A percentile compares a stretch with the other conserved stretches of the same genome.
Evolutionary conservation across 805 yeast genomes (phyloP).

Genomic region (Saccharomycopsis amapae): DNA sequence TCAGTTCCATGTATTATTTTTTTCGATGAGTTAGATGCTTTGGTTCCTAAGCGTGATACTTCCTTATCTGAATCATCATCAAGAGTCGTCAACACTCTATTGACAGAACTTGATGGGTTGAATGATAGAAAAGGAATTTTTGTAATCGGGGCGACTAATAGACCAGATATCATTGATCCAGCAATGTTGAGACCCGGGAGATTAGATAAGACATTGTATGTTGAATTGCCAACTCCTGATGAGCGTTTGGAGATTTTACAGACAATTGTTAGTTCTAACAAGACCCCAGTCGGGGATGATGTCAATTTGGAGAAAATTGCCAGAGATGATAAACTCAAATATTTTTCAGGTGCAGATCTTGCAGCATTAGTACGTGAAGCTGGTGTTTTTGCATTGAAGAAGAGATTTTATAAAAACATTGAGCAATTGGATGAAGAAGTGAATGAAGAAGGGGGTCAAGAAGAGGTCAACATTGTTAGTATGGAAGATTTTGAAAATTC

Average conservation of each 20-base stretch:
- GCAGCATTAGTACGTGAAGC: constrained; percentile 91
- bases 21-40: constrained; percentile 93
- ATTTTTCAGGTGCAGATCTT: constrained; percentile 94
- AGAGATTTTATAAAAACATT: constrained; percentile 52
- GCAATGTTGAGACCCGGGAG: constrained; percentile 98
- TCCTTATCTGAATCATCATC: constrained; percentile 84
- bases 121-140: constrained; percentile 89
- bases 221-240: constrained; percentile 72
- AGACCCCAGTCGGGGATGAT: constrained; percentile 57
- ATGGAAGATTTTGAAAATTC: constrained; percentile 65
- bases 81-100: constrained; percentile 87
- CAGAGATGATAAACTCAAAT: constrained; percentile 70
- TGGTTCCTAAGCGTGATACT: constrained; percentile 90
- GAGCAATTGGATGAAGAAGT: constrained; percentile 41
- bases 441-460: constrained; percentile 32
- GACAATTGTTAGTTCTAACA: constrained; percentile 63
- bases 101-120: constrained; percentile 92
- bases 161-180: constrained; percentile 97
- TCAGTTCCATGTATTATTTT: constrained; percentile 91
- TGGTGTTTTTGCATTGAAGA: constrained; percentile 80
- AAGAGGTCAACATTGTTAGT: constrained; percentile 46
- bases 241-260: constrained; percentile 79
- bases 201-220: constrained; percentile 84
- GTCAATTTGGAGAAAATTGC: constrained; percentile 63
- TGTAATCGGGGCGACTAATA: constrained; percentile 93